Base-by-base conservation (phyloP, 2,329 filamentous ascomycete genomes). In the Fusarium odoratissimum region DNA sequence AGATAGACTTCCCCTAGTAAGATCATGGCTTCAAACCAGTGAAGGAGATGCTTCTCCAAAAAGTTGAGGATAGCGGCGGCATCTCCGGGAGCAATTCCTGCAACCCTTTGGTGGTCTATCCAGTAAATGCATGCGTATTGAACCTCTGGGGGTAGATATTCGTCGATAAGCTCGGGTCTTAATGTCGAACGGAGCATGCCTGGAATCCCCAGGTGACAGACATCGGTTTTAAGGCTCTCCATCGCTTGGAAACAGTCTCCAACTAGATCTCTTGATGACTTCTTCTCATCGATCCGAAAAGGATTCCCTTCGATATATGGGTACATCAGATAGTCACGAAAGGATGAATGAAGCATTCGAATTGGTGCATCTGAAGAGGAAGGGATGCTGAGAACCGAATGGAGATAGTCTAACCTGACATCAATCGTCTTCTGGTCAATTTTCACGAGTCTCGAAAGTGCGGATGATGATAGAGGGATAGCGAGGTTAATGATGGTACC, bases 51-150 rank as follows among this genome's bases (percentile, higher is more conserved):
- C n/a, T n/a, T n/a, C n/a, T n/a, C n/a, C n/a, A n/a, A n/a, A n/a
- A n/a, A n/a, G n/a, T n/a, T n/a, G n/a, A n/a, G n/a, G n/a, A n/a
- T n/a, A n/a, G n/a, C n/a, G n/a, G n/a, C n/a, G n/a, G n/a, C n/a
- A n/a, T n/a, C n/a, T n/a, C n/a, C n/a, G n/a, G n/a, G n/a, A n/a
- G n/a, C n/a, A n/a, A n/a, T n/a, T 25, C 23, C 52, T 2, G 33
- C 52, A 7, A 10, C 7, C 3, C 0, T 1, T 19, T 59, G 59
- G 6, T 62, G 59, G 0, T 6, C 0, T 8, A 46, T 23, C 59
- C 52, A 62, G 17, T 46, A 19, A 1, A 44, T 1, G 10, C 59
- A 62, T 5, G 59, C 59, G 3, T 62, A 62, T 31, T 62, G 59
- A 2, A 59, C 8, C 8, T 46, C 52, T 0, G n/a, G 17, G 1